Conservation (phyloP, 1,284 basidiomycete genomes). For the Rhodofomes roseus region DNA sequence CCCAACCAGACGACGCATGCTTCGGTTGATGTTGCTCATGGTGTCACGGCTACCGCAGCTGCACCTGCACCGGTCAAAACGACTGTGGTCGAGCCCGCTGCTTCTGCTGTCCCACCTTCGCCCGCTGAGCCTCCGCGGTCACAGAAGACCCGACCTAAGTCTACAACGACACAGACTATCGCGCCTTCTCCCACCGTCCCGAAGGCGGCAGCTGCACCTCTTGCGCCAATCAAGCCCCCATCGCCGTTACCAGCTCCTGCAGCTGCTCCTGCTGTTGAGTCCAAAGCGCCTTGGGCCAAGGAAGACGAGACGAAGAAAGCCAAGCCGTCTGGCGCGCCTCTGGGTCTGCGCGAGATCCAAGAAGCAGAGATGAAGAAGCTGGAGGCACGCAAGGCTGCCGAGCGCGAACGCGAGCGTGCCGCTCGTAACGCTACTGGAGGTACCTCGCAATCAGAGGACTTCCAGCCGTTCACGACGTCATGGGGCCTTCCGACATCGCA, state of each 20-base stretch:
- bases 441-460: constrained; percentile 44
- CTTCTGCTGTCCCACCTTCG: constrained; percentile 6
- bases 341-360: constrained; percentile 92
- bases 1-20: constrained; percentile 1
- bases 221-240: constrained; percentile 16
- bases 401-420: constrained; percentile 61
- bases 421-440: constrained; percentile 44
- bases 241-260: constrained; percentile 26
- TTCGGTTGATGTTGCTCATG: neutral
- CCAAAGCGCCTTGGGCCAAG: constrained; percentile 57
- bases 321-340: constrained; percentile 40
- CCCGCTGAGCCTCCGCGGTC: constrained; percentile 6
- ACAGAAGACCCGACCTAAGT: constrained; percentile 29
- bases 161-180: constrained; percentile 16
- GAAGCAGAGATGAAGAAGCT: constrained; percentile 85
- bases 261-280: constrained; percentile 17
- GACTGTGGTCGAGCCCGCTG: constrained; percentile 6
- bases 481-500: constrained; percentile 81
- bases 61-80: constrained; percentile 11
- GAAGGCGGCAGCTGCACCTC: constrained; percentile 19
- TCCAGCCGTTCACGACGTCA: constrained; percentile 59
- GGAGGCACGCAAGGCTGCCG: constrained; percentile 69
- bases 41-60: constrained; percentile 14
- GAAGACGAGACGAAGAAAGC: constrained; percentile 62
- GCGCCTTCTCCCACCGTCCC: constrained; percentile 13